Percentiles rank a stretch among this genome's conserved stretches.
These are phyloP conservation scores for Areca catechu DNA, from an alignment of 176 grass and related monocot genomes.

Conservation along the genomic window DNA sequence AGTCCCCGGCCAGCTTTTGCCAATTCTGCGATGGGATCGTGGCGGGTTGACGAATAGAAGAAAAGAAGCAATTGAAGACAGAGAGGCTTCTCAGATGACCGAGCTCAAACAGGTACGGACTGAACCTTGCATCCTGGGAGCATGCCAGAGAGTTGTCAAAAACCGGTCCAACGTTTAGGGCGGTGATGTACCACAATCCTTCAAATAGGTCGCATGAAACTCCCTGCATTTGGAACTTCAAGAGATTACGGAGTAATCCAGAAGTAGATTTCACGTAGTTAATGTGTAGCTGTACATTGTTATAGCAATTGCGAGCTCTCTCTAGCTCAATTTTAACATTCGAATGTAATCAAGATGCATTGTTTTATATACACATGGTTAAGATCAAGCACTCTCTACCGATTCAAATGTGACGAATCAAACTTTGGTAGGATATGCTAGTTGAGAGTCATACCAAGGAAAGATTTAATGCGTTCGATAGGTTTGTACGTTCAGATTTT, in stretches of 20 bases:
- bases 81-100: slow-evolving; percentile 7
- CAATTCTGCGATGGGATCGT: slow-evolving; percentile 1
- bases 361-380: too few relatives aligned
- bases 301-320: too few relatives aligned
- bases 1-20: slow-evolving; percentile 5
- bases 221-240: not conserved
- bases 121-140: not conserved
- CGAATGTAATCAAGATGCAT: too few relatives aligned
- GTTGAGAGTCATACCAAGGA: too few relatives aligned
- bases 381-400: too few relatives aligned
- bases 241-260: not conserved
- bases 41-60: not conserved
- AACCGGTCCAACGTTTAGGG: slow-evolving; percentile 6
- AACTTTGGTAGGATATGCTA: too few relatives aligned
- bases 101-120: slow-evolving; percentile 1
- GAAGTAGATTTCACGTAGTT: too few relatives aligned
- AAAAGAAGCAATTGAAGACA: slow-evolving; percentile 14
- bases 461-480: too few relatives aligned
- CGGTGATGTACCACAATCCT: slow-evolving; percentile 7
- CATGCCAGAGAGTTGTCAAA: slow-evolving; percentile 15
- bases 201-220: slow-evolving; percentile 17
- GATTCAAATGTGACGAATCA: too few relatives aligned
- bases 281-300: too few relatives aligned
- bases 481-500: too few relatives aligned
- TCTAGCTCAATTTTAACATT: too few relatives aligned